Base-by-base conservation (phyloP, 2,329 filamentous ascomycete genomes). In the Ascochyta clinopodiicola region DNA sequence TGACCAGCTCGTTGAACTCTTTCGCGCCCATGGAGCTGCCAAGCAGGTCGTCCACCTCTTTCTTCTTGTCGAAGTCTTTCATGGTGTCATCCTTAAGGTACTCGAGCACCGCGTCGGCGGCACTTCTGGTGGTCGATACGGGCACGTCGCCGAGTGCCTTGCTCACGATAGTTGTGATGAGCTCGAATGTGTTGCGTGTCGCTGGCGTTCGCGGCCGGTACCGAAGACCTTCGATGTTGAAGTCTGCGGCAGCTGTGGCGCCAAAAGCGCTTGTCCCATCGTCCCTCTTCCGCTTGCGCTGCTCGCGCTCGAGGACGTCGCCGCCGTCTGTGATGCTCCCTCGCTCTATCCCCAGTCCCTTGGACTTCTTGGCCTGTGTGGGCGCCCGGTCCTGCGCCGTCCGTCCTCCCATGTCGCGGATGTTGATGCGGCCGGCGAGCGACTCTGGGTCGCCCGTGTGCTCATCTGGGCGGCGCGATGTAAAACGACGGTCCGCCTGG, bases 41-140 rank as follows among this genome's bases (percentile, higher is more conserved):
- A 37, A 99, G 77, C 56, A 98, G 87, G 62, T 98, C 95, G 68
- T 99, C 95, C 38, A 98, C 87, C 74, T 97, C 92, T 78, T 93
- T 96, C 81, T 99, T 99, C 82, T 96, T 97, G 75, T 99, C 95
- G 57, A 96, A 91, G 73, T 99, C 95, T 76, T 98, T 98, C 80
- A 97, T 81, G 60, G 93, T 90, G 60, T 97, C 93, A 66, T 98
- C 93, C 77, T 99, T 99, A 39, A 99, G 81, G 60, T 89, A 92
- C 73, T 99, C 95, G 48, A 99, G 76, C 2, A 93, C 88, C 3
- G 91, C 92, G 74, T 99, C 95, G 13, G 95, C 94, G 15, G 95
- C 96, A 76, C 95, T 99, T 65, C 92, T 86, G 39, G 96, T 92
- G 48, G 96, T 88, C 70, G 96, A 91, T 61, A 96, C 90, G 1